Base-by-base conservation (phyloP, 2,329 filamentous ascomycete genomes). In the Pseudogymnoascus sp. region DNA sequence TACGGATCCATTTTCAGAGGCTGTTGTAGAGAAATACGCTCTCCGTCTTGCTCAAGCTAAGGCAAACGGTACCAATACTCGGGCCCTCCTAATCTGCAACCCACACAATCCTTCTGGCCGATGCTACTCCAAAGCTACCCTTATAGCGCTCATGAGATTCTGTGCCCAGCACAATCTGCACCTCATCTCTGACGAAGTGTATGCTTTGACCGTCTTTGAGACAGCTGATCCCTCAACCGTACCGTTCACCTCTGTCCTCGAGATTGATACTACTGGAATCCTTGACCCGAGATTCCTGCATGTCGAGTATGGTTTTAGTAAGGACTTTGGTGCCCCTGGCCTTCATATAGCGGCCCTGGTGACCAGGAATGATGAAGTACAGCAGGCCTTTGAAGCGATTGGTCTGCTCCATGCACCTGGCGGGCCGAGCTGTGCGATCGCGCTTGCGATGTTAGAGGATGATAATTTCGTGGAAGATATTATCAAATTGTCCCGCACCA, bases 111-210 rank as follows among this genome's bases (percentile, higher is more conserved):
- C 74, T 19, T 65, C 19, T 66, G 69, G 66, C 19, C 65, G 62
- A 2, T 71, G 69, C 36, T 70, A 68, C 66, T 61, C 71, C 4
- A 61, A 48, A 2, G 67, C 70, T 23, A 69, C 70, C 1, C 67
- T 75, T n/a, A 68, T 62, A 62, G 69, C 64, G 16, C 65, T 72
- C 25, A 73, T 80, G 70, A 68, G 63, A 3, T 71, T 82, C 31
- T 82, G 79, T 64, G 69, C 77, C 60, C 73, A 75, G 60, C 71
- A 80, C 65, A 67, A 73, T 6, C 73, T 82, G 21, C 79, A 82
- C 66, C 68, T 82, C 23, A 76, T 82, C 67, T 77, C 76, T 62
- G 80, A 82, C 67, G 80, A 83, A 67, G 78, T 82, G 31, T 82
- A 82, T 67, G 80, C 79, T 2, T 68, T 79, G 14, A 79, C 79